Base-by-base conservation (phyloP, 345 rosid species). In the Limnanthes douglasii region DNA sequence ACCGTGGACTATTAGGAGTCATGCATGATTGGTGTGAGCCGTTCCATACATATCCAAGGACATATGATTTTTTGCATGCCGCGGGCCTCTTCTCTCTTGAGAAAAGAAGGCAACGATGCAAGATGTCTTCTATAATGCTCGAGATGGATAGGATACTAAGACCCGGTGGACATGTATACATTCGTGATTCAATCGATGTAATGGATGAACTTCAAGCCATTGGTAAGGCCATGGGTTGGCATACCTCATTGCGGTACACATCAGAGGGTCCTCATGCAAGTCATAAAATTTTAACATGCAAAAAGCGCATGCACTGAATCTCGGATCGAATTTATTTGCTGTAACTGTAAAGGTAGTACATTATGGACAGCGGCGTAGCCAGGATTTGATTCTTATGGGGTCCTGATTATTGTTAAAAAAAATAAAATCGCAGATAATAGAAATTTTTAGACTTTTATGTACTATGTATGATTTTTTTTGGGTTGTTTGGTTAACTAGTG, bases 1-100 rank as follows among this genome's bases (percentile, higher is more conserved):
- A 84, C 48, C 96, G 96, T 37, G 96, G 98, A 56, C 78, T 90
- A 39, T 31, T 90, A 11, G 96, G 96, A 50, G 94, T 80, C 40
- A 65, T 72, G 86, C 98, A 90, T 45, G 98, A 90, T 51, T 90
- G 98, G 98, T 90, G 98, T 69, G 98, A 90, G 48, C 68, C 96
- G 1, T 80, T 90, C 17, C 95, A 90, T 60, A 90, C 94, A 3
- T 90, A 90, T 43, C 98, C 96, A 27, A 84, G 98, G 72, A 84
- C 96, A 28, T 90, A 84, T 16, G 88, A 90, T 46, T 48, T 90
- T 6, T 27, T 90, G 55, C 96, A 84, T 39, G 96, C 98, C 0
- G 73, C 86, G n/a, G 70, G 79, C 27, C 94, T 90, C 46, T 80
- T 90, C 70, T 74, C 96, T 29, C 45, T 71, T 50, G 98, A 90